phyloP scores from a whole-genome alignment of 192 early-diverging fungal genomes.

The Mortierella antarctica region DNA sequence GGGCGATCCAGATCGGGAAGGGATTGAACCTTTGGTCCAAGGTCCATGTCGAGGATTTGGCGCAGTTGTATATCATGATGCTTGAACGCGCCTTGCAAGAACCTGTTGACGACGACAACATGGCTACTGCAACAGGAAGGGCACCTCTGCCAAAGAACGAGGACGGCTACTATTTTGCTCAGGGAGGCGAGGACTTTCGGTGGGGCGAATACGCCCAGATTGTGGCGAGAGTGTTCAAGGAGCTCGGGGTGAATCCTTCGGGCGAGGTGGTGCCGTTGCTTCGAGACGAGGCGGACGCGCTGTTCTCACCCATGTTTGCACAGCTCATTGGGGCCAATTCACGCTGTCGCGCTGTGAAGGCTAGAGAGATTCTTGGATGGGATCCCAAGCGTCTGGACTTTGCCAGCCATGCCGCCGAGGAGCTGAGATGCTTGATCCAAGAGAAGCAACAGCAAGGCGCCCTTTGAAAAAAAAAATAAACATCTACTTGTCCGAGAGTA shows the following conservation, averaged over 20 bases:
- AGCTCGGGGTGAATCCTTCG: not conserved
- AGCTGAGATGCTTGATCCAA: not conserved
- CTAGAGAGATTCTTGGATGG: conserved; percentile 19
- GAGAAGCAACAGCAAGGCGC: too few species aligned
- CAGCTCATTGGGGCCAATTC: conserved; percentile 8
- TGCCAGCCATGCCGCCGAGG: conserved; percentile 2
- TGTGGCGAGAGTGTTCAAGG: not conserved
- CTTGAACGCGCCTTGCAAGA: conserved; percentile 11
- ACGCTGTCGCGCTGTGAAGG: conserved; percentile 14
- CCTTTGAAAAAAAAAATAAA: too few species aligned
- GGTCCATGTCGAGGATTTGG: conserved; percentile 19
- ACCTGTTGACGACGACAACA: not conserved
- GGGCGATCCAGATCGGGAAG: conserved; percentile 12
- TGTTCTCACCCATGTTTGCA: not conserved
- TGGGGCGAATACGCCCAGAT: not conserved
- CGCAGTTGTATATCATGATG: conserved; percentile 10
- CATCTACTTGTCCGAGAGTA: too few species aligned
- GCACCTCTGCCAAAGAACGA: not conserved
- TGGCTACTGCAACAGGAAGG: too few species aligned
- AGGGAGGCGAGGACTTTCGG: not conserved
- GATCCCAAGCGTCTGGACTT: conserved; percentile 16
- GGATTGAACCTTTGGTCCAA: conserved; percentile 19
- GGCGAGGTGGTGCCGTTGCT: too few species aligned
- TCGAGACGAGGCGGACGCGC: too few species aligned
- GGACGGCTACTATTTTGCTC: conserved; percentile 4